These are phyloP conservation scores for Penicillium cosmopolitanum DNA, from an alignment of 495 filamentous ascomycete species.

Conservation along the genomic window DNA sequence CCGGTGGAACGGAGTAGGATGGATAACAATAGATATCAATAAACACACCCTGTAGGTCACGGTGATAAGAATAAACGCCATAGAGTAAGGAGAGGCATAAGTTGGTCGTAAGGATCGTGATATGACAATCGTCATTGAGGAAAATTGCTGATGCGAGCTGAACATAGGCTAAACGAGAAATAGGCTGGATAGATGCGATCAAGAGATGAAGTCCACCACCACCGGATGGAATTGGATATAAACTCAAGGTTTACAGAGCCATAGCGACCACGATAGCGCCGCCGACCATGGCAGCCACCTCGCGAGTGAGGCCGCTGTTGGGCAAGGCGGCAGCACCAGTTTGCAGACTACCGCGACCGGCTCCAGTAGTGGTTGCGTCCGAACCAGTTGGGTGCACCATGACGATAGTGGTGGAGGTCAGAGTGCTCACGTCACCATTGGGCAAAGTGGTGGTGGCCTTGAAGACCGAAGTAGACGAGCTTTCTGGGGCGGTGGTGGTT, in stretches of 20 bases:
- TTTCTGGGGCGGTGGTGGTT: conserved; percentile 37
- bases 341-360: conserved; percentile 45
- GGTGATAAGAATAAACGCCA: conserved; percentile 14
- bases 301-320: conserved; percentile 36
- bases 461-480: conserved; percentile 39
- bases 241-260: conserved; percentile 31
- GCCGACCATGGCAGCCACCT: conserved; percentile 49
- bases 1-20: background rate
- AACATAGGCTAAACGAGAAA: conserved; percentile 9
- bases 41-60: background rate
- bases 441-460: conserved; percentile 67
- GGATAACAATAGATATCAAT: background rate
- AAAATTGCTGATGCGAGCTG: conserved; percentile 16
- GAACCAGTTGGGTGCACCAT: conserved; percentile 33
- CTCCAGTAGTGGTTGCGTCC: conserved; percentile 29
- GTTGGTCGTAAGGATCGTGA: conserved; percentile 34
- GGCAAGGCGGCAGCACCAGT: conserved; percentile 40
- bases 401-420: conserved; percentile 53
- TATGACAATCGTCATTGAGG: conserved; percentile 21
- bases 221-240: background rate
- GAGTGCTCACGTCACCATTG: conserved; percentile 60
- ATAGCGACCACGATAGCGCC: conserved; percentile 46
- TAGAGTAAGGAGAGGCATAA: conserved; percentile 27
- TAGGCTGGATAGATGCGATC: background rate
- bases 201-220: background rate